phyloP scores from a whole-genome alignment of 2,329 filamentous ascomycete species.

The Penicillium sp. region DNA sequence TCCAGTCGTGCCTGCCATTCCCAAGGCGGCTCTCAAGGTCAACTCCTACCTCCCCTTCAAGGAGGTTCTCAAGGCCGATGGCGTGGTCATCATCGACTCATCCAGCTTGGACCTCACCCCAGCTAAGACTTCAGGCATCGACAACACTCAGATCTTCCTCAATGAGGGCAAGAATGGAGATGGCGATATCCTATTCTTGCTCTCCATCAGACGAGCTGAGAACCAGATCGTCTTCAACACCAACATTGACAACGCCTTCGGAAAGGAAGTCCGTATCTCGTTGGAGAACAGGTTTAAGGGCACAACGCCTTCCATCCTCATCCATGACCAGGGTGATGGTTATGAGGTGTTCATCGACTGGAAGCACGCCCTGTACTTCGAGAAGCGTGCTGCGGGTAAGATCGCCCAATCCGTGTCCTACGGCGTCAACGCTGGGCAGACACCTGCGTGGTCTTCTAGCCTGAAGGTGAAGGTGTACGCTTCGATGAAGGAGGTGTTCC shows the following conservation, averaged over 20 bases:
- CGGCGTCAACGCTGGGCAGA: neutral
- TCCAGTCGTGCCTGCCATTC: neutral
- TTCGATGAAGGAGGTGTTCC: neutral
- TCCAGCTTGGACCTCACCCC: neutral
- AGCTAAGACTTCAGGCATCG: neutral
- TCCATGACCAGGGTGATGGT: constrained; percentile 9
- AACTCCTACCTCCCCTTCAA: constrained; percentile 1
- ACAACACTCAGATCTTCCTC: constrained; percentile 9
- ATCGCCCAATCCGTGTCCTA: neutral
- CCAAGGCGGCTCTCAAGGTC: constrained; percentile 2
- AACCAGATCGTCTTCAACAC: constrained; percentile 11
- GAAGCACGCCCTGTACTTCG: constrained; percentile 1
- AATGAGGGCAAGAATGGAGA: neutral
- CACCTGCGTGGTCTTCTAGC: neutral
- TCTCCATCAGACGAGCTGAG: constrained; percentile 9
- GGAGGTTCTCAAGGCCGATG: constrained; percentile 2
- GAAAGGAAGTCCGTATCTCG: constrained; percentile 7
- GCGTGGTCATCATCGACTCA: constrained; percentile 9
- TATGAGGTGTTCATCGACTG: constrained; percentile 9
- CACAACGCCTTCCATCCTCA: constrained; percentile 2
- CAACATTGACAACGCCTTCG: neutral
- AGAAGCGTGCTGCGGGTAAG: constrained; percentile 10
- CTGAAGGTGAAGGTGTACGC: neutral
- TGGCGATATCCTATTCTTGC: constrained; percentile 7
- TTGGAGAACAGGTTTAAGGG: constrained; percentile 2